Percentiles rank a stretch among this genome's conserved stretches.
phyloP scores from a whole-genome alignment of 148 eudicot species.

The Tetragonia tetragonoides region DNA sequence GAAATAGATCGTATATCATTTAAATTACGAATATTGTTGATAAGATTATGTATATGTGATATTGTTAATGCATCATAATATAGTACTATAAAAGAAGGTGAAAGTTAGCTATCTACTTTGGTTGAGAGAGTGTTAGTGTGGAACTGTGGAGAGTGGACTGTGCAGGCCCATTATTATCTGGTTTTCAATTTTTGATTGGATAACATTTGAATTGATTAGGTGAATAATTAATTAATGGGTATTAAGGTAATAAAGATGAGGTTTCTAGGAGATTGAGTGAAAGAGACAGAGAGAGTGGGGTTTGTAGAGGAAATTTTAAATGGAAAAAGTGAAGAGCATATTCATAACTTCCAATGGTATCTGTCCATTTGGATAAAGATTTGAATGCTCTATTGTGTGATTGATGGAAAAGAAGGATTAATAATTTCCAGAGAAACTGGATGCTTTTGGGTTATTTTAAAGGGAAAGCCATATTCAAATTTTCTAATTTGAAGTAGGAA shows the following conservation, averaged over 20 bases:
- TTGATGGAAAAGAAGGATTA: background rate
- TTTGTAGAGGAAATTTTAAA: conserved; percentile 2
- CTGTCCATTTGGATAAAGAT: background rate
- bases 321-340: conserved; percentile 4
- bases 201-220: background rate
- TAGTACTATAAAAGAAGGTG: too few relatives aligned
- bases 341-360: background rate
- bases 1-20: too few relatives aligned
- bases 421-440: background rate
- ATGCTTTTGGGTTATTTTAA: background rate
- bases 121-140: too few relatives aligned
- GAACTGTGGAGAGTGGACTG: too few relatives aligned
- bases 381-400: background rate
- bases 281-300: background rate
- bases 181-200: background rate
- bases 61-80: too few relatives aligned
- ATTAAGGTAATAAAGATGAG: too few relatives aligned
- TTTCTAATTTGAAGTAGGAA: background rate
- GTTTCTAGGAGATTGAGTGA: background rate
- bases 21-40: too few relatives aligned
- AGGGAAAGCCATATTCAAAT: background rate
- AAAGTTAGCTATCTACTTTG: too few relatives aligned
- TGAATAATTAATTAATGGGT: too few relatives aligned
- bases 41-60: too few relatives aligned
- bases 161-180: background rate